Evolutionary conservation across 1,284 basidiomycete species (phyloP).

Genomic region (Fomitopsis pinicola): DNA sequence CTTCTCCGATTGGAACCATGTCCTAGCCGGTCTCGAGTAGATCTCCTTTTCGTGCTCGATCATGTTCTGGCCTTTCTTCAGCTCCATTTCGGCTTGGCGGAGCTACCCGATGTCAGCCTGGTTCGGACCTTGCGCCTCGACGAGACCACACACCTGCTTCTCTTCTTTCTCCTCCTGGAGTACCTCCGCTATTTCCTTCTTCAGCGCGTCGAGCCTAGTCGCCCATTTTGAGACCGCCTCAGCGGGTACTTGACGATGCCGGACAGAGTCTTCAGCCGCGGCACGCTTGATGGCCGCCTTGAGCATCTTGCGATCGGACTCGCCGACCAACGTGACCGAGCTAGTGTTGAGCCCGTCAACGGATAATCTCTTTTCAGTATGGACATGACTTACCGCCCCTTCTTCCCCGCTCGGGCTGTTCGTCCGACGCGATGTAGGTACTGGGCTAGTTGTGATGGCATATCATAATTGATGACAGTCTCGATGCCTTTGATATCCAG

Average conservation of each 20-base stretch:
- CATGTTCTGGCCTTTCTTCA: conserved; percentile 95
- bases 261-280: conserved; percentile 73
- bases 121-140: conserved; percentile 3
- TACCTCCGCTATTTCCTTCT: conserved; percentile 78
- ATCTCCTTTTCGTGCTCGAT: conserved; percentile 96
- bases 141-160: conserved; percentile 59
- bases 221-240: conserved; percentile 75
- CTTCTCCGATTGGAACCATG: conserved; percentile 94
- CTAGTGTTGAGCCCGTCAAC: conserved; percentile 33
- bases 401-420: conserved; percentile 91
- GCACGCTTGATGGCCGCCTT: conserved; percentile 94
- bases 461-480: conserved; percentile 97
- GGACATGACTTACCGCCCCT: conserved; percentile 67
- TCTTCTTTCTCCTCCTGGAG: conserved; percentile 95
- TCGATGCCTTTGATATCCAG: conserved; percentile 98
- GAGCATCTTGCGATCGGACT: conserved; percentile 94
- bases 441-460: conserved; percentile 91
- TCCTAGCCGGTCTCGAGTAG: conserved; percentile 87
- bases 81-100: conserved; percentile 92
- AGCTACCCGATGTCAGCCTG: conserved; percentile 41
- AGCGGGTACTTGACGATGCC: conserved; percentile 86
- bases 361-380: background rate
- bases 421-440: conserved; percentile 97
- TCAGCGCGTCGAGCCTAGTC: conserved; percentile 68
- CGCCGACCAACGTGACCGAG: conserved; percentile 94